phyloP scores from a whole-genome alignment of 2,329 filamentous ascomycete species.

The Plectosphaerella plurivora region DNA sequence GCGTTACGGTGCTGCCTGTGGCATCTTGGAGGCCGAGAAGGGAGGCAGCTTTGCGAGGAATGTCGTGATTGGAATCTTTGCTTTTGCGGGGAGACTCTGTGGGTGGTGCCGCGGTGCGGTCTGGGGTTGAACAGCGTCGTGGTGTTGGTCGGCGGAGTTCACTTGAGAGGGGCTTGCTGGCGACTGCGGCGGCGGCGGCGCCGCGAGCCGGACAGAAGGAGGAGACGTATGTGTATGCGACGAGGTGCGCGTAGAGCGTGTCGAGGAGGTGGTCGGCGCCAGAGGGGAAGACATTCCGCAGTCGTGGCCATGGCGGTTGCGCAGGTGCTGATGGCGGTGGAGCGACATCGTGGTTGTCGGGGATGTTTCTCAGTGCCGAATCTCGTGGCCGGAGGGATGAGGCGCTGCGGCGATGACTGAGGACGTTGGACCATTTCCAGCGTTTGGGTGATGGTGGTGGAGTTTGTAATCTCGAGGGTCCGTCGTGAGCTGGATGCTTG shows the following conservation, averaged over 20 bases:
- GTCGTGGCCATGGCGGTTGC: constrained; percentile 32
- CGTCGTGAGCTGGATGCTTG: constrained; percentile 27
- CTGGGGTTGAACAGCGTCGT: constrained; percentile 1
- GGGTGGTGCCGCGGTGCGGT: constrained; percentile 4
- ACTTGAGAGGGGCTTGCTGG: neutral
- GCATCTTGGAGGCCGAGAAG: constrained; percentile 40
- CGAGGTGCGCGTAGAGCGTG: constrained; percentile 53
- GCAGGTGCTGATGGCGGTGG: constrained; percentile 4
- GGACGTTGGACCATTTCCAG: constrained; percentile 10
- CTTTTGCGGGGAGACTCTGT: constrained; percentile 4
- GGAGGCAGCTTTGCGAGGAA: constrained; percentile 48
- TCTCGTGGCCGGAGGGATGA: constrained; percentile 1
- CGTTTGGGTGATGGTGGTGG: constrained; percentile 11
- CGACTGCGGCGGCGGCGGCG: constrained; percentile 8
- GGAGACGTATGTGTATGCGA: constrained; percentile 55
- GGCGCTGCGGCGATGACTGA: constrained; percentile 8
- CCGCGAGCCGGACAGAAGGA: constrained; percentile 16
- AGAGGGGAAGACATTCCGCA: constrained; percentile 48
- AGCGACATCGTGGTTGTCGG: neutral
- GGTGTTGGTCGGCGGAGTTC: constrained; percentile 5
- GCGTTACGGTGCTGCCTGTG: constrained; percentile 2
- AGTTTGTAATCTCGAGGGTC: constrained; percentile 1
- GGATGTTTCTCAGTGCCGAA: constrained; percentile 1
- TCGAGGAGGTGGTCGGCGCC: constrained; percentile 54
- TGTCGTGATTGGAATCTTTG: constrained; percentile 19